Evolutionary conservation across 345 rosid genomes (phyloP), one percentile per base, ranked within the genome.

Genomic region (Cardamine occulta): DNA sequence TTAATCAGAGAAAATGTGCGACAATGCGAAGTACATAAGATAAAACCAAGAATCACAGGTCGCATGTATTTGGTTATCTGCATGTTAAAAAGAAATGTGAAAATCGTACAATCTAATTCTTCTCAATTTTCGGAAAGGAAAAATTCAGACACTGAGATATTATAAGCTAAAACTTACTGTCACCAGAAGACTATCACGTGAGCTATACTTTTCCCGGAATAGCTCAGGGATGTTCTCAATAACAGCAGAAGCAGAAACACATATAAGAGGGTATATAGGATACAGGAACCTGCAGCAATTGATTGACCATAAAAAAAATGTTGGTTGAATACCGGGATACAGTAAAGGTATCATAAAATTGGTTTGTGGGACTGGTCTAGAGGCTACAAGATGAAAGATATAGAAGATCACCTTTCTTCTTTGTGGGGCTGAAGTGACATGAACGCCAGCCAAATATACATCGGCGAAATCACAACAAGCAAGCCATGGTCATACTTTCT

Each of bases 361-460:
- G 17, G 47, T 5, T 72, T 66, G 19, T 15, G 19, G 19, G 4
- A 10, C 4, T 42, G 57, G 17, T 47, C 52, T 7, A 60, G 24
- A 34, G 35, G 70, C 7, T 62, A 54, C 29, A 68, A 65, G 63
- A 68, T 49, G 73, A 64, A 63, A 49, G 17, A 53, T 17, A n/a
- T 2, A n/a, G 45, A 66, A 65, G 37, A 18, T 55, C 66, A 95
- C 99, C 98, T 92, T 85, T 95, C 97, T 87, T 95, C 98, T 84
- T 95, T 90, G 87, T 95, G 99, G 42, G 97, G 93, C 82, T 90
- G 98, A 86, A 87, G 84, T 66, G 97, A 90, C 99, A 95, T 95
- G 79, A 95, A 93, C 48, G 78, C 88, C 64, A 93, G 79, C 99
- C 99, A 95, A 68, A 95, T 86, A 81, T 92, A 95, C 64, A 95